These are phyloP conservation scores for Clarireedia monteithiana DNA, from an alignment of 2,329 filamentous ascomycete species.

Conservation along the genomic window DNA sequence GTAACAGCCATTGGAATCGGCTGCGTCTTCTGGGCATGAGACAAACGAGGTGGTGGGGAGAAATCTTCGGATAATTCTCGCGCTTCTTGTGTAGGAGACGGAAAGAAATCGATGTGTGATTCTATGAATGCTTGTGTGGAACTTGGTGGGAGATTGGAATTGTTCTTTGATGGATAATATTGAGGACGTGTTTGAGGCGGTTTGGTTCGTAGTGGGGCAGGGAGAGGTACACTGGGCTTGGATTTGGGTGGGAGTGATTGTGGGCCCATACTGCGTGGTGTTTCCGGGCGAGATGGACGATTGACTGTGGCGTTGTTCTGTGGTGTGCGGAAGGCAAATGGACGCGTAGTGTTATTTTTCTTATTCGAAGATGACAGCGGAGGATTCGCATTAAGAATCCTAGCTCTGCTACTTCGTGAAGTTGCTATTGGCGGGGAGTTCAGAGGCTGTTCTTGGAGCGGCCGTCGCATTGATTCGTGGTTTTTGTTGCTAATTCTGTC, in stretches of 20 bases:
- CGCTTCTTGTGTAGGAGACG: slow-evolving; percentile 47
- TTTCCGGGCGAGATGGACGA: slow-evolving; percentile 8
- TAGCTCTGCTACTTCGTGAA: not conserved
- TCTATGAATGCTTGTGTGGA: slow-evolving; percentile 48
- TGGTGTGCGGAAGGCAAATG: not conserved
- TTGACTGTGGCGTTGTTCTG: not conserved
- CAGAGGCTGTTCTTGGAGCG: not conserved
- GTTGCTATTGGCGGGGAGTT: not conserved
- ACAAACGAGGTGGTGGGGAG: not conserved
- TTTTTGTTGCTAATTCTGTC: not conserved
- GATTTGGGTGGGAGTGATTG: slow-evolving; percentile 10
- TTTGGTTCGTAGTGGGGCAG: not conserved
- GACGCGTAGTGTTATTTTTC: not conserved
- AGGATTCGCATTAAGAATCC: not conserved
- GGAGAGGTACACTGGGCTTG: not conserved
- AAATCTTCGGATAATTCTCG: slow-evolving; percentile 41
- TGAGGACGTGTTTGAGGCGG: not conserved
- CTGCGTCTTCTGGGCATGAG: too few species aligned
- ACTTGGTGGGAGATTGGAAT: slow-evolving; percentile 24
- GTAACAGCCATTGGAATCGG: too few species aligned
- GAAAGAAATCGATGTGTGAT: slow-evolving; percentile 43
- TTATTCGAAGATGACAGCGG: too few species aligned
- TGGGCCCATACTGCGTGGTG: slow-evolving; percentile 19
- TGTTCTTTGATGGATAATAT: not conserved
- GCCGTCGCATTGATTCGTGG: not conserved